Conservation (phyloP, 371 early-diverging fungal genomes). For the Rhizopus arrhizus region DNA sequence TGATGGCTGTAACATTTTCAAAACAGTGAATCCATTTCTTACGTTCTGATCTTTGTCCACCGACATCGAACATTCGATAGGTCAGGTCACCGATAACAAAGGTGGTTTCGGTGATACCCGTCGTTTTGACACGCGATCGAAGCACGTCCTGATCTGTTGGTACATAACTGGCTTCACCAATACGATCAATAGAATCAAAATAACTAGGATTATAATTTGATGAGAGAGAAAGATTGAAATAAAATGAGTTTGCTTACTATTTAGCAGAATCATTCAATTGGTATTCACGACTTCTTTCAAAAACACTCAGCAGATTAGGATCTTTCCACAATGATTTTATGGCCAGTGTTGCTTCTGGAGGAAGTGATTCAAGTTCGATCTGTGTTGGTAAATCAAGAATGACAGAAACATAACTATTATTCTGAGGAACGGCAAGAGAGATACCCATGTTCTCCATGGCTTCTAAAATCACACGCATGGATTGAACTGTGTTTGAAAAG, state of each 20-base stretch:
- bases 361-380: constrained; percentile 68
- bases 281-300: constrained; percentile 72
- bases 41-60: constrained; percentile 90
- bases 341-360: constrained; percentile 65
- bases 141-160: constrained; percentile 89
- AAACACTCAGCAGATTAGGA: constrained; percentile 69
- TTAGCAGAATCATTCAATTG: constrained; percentile 82
- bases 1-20: constrained; percentile 91
- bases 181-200: constrained; percentile 92
- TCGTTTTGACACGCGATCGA: constrained; percentile 81
- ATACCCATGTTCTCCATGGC: constrained; percentile 89
- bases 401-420: constrained; percentile 24
- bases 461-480: constrained; percentile 91
- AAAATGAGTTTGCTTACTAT: constrained; percentile 55
- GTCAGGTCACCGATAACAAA: constrained; percentile 81
- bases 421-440: constrained; percentile 35
- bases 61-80: constrained; percentile 92
- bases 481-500: constrained; percentile 92
- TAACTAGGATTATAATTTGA: constrained; percentile 51
- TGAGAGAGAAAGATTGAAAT: background rate
- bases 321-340: constrained; percentile 80
- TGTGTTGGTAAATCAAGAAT: constrained; percentile 71
- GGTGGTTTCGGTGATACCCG: constrained; percentile 86
- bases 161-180: constrained; percentile 69
- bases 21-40: constrained; percentile 96